Percentiles rank a stretch among this genome's conserved stretches.
Evolutionary conservation across 2,329 filamentous ascomycete species (phyloP).

Genomic region (Fusarium verrucosum): DNA sequence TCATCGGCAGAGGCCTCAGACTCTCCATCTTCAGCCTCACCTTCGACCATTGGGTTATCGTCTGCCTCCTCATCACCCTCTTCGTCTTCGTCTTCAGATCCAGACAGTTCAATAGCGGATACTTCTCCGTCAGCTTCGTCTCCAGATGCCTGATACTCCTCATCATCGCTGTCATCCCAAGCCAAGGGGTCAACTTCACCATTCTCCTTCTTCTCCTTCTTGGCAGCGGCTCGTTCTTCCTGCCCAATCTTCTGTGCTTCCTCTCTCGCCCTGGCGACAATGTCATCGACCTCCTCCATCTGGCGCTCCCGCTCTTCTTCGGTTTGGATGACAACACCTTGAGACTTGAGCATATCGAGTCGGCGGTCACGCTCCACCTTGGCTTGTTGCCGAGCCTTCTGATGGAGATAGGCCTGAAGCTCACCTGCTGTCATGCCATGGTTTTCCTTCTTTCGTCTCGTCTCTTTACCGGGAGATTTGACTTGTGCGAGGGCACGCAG

Average conservation of each 20-base stretch:
- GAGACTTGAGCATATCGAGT: constrained; percentile 78
- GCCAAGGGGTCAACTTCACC: constrained; percentile 61
- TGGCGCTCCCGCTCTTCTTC: constrained; percentile 86
- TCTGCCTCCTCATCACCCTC: constrained; percentile 48
- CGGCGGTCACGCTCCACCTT: constrained; percentile 78
- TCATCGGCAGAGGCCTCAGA: constrained; percentile 44
- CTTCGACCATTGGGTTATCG: constrained; percentile 49
- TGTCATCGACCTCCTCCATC: constrained; percentile 84
- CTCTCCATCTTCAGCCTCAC: constrained; percentile 55
- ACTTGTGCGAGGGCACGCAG: constrained; percentile 80
- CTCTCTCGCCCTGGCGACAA: constrained; percentile 83
- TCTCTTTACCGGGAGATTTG: constrained; percentile 67
- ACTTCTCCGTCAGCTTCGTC: constrained; percentile 52
- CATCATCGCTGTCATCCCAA: constrained; percentile 67
- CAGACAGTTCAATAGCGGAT: constrained; percentile 55
- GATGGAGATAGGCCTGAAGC: constrained; percentile 73
- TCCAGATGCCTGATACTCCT: constrained; percentile 56
- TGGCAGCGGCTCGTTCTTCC: constrained; percentile 77
- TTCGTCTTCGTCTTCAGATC: constrained; percentile 54
- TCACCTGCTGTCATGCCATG: constrained; percentile 73
- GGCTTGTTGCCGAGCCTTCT: constrained; percentile 82
- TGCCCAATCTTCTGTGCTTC: constrained; percentile 80
- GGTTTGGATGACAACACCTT: constrained; percentile 83
- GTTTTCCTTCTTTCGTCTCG: constrained; percentile 55
- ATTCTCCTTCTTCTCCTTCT: constrained; percentile 65